Evolutionary conservation across 495 filamentous ascomycete species (phyloP).

Genomic region (Xanthoparmelia taractica): DNA sequence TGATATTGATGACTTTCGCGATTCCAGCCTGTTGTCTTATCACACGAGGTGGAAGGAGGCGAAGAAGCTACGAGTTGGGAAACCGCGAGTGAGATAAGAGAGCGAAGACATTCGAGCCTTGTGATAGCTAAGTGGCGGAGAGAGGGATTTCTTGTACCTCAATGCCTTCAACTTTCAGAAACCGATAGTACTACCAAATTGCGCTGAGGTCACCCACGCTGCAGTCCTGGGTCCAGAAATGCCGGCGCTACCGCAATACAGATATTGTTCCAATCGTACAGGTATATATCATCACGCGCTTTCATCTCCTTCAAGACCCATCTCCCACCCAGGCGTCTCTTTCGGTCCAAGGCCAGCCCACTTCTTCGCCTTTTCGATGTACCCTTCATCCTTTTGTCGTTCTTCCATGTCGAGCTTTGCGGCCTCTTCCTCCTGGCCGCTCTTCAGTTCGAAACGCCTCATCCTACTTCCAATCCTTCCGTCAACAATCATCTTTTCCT

Average conservation of each 20-base stretch:
- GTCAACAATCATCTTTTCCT: constrained; percentile 71
- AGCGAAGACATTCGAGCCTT: too few relatives aligned
- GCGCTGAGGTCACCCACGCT: too few relatives aligned
- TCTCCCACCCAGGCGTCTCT: constrained; percentile 22
- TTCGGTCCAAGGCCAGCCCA: constrained; percentile 16
- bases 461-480: constrained; percentile 69
- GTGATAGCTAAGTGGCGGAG: background rate
- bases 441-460: constrained; percentile 59
- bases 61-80: too few relatives aligned
- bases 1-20: too few relatives aligned
- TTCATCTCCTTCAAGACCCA: constrained; percentile 21
- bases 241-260: constrained; percentile 10
- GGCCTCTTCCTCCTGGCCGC: constrained; percentile 11
- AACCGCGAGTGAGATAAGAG: too few relatives aligned
- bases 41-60: too few relatives aligned
- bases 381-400: constrained; percentile 2
- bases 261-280: background rate
- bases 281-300: constrained; percentile 1
- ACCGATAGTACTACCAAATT: background rate
- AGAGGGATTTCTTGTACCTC: background rate
- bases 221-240: background rate
- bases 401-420: constrained; percentile 13
- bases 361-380: constrained; percentile 12
- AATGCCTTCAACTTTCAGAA: background rate
- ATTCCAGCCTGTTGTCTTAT: too few relatives aligned